Percentiles rank a stretch among this genome's conserved stretches.
Conservation (phyloP, 345 rosid genomes). For the Excoecaria cochinchinensis region DNA sequence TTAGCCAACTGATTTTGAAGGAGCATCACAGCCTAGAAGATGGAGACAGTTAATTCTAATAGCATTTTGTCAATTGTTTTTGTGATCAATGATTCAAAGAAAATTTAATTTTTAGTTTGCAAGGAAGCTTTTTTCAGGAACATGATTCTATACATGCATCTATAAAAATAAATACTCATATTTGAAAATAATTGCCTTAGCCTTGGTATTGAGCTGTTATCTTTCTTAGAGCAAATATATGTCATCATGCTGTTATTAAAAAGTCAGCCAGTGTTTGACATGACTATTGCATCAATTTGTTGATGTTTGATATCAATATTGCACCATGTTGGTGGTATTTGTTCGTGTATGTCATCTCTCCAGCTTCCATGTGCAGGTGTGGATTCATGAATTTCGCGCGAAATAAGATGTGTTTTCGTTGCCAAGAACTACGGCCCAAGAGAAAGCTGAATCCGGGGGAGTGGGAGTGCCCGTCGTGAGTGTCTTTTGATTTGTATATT, state of each 20-base stretch:
- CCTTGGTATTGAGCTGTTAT: too few relatives aligned
- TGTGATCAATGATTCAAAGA: neutral
- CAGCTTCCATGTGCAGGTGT: constrained; percentile 52
- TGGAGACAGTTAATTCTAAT: neutral
- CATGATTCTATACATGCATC: neutral
- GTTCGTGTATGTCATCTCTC: neutral
- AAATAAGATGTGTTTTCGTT: constrained; percentile 67
- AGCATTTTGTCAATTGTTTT: neutral
- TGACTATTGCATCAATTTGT: neutral
- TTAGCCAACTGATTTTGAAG: neutral
- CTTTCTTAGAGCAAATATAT: neutral
- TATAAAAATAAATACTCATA: neutral
- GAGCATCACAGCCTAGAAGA: neutral
- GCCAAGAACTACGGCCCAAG: constrained; percentile 56
- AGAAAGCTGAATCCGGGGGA: constrained; percentile 71
- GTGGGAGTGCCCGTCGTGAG: constrained; percentile 94
- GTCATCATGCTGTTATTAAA: neutral
- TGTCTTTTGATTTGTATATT: constrained; percentile 15
- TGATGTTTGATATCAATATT: neutral
- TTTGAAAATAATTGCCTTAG: neutral
- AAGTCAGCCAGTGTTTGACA: neutral
- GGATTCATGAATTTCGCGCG: constrained; percentile 89
- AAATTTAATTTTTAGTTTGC: neutral
- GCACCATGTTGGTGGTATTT: neutral
- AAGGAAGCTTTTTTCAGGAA: neutral